Conservation (phyloP, 805 yeast species). For the Diddensiella caesifluorescens region DNA sequence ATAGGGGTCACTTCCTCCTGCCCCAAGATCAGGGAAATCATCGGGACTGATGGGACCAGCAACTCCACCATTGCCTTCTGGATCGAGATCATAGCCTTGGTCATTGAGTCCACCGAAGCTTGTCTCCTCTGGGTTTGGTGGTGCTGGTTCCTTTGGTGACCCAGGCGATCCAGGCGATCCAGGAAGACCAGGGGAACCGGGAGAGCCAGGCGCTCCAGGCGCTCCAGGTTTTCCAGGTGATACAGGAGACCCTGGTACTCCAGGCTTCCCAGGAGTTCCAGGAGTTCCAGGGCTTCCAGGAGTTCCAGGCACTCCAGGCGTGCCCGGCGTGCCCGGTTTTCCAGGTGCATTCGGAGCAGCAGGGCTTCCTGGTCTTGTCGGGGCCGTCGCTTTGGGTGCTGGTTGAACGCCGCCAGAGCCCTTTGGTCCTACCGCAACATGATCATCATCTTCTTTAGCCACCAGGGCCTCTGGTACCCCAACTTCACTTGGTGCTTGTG, state of each 20-base stretch:
- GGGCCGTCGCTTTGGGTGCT: too few species aligned
- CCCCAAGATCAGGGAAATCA: slow-evolving; percentile 1
- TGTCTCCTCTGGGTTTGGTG: too few species aligned
- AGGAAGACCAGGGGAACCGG: neutral
- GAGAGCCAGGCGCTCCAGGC: too few species aligned
- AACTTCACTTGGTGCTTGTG: too few species aligned
- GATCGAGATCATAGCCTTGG: neutral
- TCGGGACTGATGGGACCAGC: neutral
- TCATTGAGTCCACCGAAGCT: neutral
- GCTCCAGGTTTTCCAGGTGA: neutral
- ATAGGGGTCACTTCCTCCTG: neutral
- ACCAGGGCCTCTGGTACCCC: too few species aligned
- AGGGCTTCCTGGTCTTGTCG: slow-evolving; percentile 2
- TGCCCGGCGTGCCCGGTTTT: neutral
- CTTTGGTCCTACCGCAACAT: too few species aligned
- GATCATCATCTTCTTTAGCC: too few species aligned
- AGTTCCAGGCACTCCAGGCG: neutral
- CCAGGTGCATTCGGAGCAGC: neutral
- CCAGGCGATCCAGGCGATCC: neutral
- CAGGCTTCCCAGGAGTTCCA: neutral
- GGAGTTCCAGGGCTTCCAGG: neutral
- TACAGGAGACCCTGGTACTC: neutral
- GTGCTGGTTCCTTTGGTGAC: neutral
- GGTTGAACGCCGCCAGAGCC: too few species aligned
- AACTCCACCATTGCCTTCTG: neutral